Evolutionary conservation across 1,139 yeast genomes (phyloP), one percentile per base, ranked within the genome.

Genomic region (Dujonia santamariae): DNA sequence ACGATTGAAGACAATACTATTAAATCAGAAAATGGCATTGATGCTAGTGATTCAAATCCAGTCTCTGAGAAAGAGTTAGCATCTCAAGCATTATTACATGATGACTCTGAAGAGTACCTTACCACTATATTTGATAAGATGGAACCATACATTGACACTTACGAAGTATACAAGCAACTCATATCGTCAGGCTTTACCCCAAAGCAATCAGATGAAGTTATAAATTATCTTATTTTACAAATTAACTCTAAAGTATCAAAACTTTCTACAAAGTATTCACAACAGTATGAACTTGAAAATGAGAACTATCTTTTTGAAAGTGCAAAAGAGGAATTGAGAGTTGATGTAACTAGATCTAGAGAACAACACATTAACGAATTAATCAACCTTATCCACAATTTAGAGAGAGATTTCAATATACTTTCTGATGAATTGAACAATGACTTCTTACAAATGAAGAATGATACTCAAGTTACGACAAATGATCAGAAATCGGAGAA

Each of bases 301-400:
- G 96, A 88, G 49, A 75, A 78, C 17, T 92, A 92, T 54, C 63
- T 92, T 19, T 90, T 88, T 57, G 94, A 88, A 53, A 95, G 97
- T 30, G 96, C 97, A 0, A 86, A 88, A 45, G 84, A 92, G 38
- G 97, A 92, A 54, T 63, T 92, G 28, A 59, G 85, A 34, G 87
- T 85, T 26, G 96, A 88, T 48, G 76, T 88, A 16, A 80, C 84
- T 29, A 72, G 84, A 33, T 73, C 84, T 14, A 66, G 97, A 41
- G 90, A 84, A 45, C 67, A 69, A 16, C 87, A 86, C 45, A 67
- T 85, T 34, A 80, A 81, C 44, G 85, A 82, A 42, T 63, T 80
- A 38, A 77, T 83, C 17, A 78, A 80, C 42, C 74, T 79, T 34
- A 78, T 85, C 40, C 78, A 84, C 30, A 72, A 79, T 26, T 56